phyloP scores from a whole-genome alignment of 2,329 filamentous ascomycete genomes.

The Pseudogymnoascus sp. region DNA sequence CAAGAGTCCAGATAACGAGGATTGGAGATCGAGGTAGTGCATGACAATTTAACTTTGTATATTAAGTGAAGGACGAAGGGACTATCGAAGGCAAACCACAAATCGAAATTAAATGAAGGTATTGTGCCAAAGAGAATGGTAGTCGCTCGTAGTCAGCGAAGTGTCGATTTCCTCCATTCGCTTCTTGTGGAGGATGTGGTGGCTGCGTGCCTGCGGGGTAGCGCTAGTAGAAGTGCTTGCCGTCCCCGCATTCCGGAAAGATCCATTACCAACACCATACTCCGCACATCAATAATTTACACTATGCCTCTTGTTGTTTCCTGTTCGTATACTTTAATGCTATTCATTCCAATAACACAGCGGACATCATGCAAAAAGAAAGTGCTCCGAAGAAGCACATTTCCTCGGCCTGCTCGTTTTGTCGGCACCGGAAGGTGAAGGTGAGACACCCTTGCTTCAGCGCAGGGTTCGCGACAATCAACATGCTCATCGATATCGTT shows the following conservation, averaged over 20 bases:
- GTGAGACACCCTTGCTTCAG: background rate
- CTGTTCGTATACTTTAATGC: background rate
- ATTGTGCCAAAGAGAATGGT: background rate
- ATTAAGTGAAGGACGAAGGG: background rate
- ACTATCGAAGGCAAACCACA: background rate
- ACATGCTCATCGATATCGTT: background rate
- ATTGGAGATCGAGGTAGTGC: background rate
- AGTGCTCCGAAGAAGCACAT: background rate
- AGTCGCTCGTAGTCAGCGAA: background rate
- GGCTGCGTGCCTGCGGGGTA: background rate
- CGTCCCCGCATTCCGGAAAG: background rate
- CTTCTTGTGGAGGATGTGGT: background rate
- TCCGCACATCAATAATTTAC: background rate
- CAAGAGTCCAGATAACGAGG: background rate
- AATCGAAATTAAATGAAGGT: background rate
- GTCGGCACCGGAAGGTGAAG: background rate
- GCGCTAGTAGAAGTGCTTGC: background rate
- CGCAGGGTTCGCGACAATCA: background rate
- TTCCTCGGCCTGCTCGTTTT: slow-evolving; percentile 1
- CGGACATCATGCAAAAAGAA: background rate
- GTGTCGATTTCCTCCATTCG: background rate
- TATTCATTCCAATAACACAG: background rate
- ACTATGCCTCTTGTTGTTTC: background rate
- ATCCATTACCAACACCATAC: background rate
- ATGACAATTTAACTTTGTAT: background rate